These are phyloP conservation scores for Trichoderma hamatum DNA, from an alignment of 2,329 filamentous ascomycete genomes.

Conservation along the genomic window DNA sequence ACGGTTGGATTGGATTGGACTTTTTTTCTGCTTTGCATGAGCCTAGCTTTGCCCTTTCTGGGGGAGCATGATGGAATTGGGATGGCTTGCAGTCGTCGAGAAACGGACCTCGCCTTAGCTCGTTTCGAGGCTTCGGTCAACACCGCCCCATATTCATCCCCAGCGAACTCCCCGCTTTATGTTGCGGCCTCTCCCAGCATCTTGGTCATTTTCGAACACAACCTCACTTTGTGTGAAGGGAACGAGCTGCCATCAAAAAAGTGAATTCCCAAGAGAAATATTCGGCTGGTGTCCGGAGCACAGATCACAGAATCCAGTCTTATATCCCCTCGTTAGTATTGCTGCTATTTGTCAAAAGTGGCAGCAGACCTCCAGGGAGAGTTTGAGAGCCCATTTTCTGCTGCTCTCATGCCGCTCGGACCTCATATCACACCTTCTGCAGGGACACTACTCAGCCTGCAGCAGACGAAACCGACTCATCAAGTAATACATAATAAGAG, in stretches of 20 bases:
- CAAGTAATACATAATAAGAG: neutral
- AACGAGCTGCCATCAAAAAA: neutral
- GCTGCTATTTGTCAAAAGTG: neutral
- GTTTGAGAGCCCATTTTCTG: neutral
- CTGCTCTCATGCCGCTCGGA: neutral
- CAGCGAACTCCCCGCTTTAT: constrained; percentile 25
- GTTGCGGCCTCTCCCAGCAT: constrained; percentile 12
- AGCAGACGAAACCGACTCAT: neutral
- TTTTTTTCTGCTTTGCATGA: neutral
- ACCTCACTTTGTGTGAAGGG: neutral
- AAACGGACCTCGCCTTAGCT: constrained; percentile 14
- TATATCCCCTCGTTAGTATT: neutral
- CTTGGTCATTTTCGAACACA: neutral
- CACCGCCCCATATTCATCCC: constrained; percentile 8
- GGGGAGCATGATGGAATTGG: neutral
- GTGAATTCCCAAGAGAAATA: neutral
- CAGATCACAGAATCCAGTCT: neutral
- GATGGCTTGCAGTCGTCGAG: neutral
- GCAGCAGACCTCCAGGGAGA: neutral
- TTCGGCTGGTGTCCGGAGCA: neutral
- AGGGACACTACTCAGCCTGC: neutral
- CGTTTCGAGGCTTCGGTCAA: constrained; percentile 25
- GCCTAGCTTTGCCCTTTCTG: constrained; percentile 6
- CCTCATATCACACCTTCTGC: neutral
- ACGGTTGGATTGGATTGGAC: constrained; percentile 19